A percentile compares a stretch with the other conserved stretches of the same genome.
Evolutionary conservation across 202 grass and related monocot species (phyloP).

Genomic region (Panicum virgatum): DNA sequence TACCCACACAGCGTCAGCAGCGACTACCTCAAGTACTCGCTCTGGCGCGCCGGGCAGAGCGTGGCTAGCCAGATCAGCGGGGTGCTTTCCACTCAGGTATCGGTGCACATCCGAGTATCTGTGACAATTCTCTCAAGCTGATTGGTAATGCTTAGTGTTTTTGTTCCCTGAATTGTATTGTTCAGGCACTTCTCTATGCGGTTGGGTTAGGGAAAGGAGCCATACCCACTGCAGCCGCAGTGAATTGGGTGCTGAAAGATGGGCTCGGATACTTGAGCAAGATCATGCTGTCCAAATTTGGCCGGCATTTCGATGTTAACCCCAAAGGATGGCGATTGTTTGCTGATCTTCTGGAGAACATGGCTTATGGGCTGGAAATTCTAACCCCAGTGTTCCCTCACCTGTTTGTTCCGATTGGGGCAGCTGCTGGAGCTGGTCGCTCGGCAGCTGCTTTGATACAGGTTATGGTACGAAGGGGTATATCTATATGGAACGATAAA

Average conservation of each 20-base stretch:
- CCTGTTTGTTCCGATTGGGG: slow-evolving; percentile 85
- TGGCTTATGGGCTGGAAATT: slow-evolving; percentile 86
- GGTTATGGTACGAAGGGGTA: too few species aligned
- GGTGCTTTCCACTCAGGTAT: slow-evolving; percentile 88
- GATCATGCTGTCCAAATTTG: slow-evolving; percentile 85
- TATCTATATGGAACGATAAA: too few species aligned
- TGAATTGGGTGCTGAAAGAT: slow-evolving; percentile 96
- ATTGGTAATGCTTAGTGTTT: slow-evolving; percentile 3
- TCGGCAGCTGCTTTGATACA: slow-evolving; percentile 91
- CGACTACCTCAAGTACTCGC: slow-evolving; percentile 84
- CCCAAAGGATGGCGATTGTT: slow-evolving; percentile 89
- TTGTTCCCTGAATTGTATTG: slow-evolving; percentile 10
- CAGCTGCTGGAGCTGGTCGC: slow-evolving; percentile 72
- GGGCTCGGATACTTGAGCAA: slow-evolving; percentile 92
- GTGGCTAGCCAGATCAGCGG: slow-evolving; percentile 83
- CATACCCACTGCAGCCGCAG: slow-evolving; percentile 76
- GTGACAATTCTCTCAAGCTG: not conserved
- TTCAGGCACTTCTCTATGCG: slow-evolving; percentile 83
- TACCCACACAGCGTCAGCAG: slow-evolving; percentile 84
- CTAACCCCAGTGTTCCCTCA: slow-evolving; percentile 91
- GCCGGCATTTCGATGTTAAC: slow-evolving; percentile 94
- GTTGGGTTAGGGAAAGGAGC: slow-evolving; percentile 92
- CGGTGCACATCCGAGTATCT: not conserved
- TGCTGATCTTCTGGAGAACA: slow-evolving; percentile 85
- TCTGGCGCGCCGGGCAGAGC: slow-evolving; percentile 81